Percentiles rank a stretch among this genome's conserved stretches.
Conservation (phyloP, 805 yeast species). For the Metschnikowia reukaufii region DNA sequence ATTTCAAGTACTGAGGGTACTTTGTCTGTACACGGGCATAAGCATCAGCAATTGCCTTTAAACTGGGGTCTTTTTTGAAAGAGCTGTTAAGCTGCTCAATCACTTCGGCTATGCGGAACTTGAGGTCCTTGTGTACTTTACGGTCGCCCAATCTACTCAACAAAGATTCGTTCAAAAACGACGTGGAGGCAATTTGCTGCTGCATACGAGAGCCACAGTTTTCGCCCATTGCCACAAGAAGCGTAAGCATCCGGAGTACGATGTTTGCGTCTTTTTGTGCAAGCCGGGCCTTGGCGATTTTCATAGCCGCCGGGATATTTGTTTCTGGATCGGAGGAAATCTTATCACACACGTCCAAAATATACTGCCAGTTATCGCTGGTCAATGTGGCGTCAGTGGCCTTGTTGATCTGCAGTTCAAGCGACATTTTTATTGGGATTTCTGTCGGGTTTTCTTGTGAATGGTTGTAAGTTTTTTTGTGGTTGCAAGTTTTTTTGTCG, state of each 20-base stretch:
- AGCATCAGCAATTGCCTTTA: conserved; percentile 66
- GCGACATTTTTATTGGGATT: conserved; percentile 3
- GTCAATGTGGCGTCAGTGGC: conserved; percentile 46
- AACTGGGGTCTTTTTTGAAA: conserved; percentile 73
- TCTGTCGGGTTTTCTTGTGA: neutral
- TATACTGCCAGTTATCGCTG: conserved; percentile 44
- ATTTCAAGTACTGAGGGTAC: conserved; percentile 32
- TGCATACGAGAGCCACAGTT: conserved; percentile 47
- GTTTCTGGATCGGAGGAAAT: conserved; percentile 39
- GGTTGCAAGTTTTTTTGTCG: neutral
- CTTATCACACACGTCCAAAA: conserved; percentile 42
- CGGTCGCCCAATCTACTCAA: conserved; percentile 50
- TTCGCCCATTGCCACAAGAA: conserved; percentile 41
- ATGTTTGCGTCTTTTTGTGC: conserved; percentile 40
- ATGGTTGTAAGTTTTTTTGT: neutral
- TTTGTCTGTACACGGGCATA: conserved; percentile 47
- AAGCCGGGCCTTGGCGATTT: conserved; percentile 25
- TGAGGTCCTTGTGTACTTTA: conserved; percentile 65
- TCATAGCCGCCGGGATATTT: conserved; percentile 35
- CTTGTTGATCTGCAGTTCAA: conserved; percentile 28
- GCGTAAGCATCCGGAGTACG: conserved; percentile 36
- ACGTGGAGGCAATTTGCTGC: conserved; percentile 42
- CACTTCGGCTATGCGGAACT: conserved; percentile 62
- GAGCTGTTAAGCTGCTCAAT: conserved; percentile 64
- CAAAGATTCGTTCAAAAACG: conserved; percentile 35